Base-by-base conservation (phyloP, 2,329 filamentous ascomycete genomes). In the Xylaria digitata region DNA sequence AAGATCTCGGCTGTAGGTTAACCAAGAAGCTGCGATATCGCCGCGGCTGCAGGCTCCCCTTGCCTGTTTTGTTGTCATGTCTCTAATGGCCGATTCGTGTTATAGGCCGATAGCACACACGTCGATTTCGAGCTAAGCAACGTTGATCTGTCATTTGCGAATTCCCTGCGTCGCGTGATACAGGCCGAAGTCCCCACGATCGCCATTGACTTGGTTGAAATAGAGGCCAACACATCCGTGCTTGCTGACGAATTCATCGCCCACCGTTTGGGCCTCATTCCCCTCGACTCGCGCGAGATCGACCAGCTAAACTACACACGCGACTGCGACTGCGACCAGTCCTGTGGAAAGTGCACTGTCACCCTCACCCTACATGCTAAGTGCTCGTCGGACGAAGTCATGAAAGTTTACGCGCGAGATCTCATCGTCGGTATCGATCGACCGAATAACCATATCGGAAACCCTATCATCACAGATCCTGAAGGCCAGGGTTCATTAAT, bases 241-340 rank as follows among this genome's bases (percentile, higher is more conserved):
- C 89, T 98, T 15, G 92, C 95, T 68, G 95, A 99, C 80, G 95
- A 99, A 81, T 97, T 98, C 80, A 90, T 99, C 72, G 91, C 93
- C 55, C 95, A 98, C 80, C 91, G 95, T 52, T 87, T 99, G 15
- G 95, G 96, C 37, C 88, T 98, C 53, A 89, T 98, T 64, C 96
- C 96, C 0, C 88, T 99, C 54, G 90, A 91, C 78, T 92, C 93
- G 65, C 92, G 92, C 76, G 92, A 92, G 76, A 90, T 95, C 74
- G 92, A 94, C 72, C 86, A 91, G 74, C 87, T 98, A 69, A 86
- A 92, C 70, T 97, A 97, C 82, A 91, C 92, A 55, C 92, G 95
- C 76, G 95, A 98, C 81, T 99, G 96, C 84, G 93, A 97, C 77
- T 99, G 96, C 84, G 95, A 97, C 75, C 91, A 95, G 75, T 93